Percentiles rank a stretch among this genome's conserved stretches.
These are phyloP conservation scores for Fraxinus latifolia DNA, from an alignment of 305 asterid species.

Conservation along the genomic window DNA sequence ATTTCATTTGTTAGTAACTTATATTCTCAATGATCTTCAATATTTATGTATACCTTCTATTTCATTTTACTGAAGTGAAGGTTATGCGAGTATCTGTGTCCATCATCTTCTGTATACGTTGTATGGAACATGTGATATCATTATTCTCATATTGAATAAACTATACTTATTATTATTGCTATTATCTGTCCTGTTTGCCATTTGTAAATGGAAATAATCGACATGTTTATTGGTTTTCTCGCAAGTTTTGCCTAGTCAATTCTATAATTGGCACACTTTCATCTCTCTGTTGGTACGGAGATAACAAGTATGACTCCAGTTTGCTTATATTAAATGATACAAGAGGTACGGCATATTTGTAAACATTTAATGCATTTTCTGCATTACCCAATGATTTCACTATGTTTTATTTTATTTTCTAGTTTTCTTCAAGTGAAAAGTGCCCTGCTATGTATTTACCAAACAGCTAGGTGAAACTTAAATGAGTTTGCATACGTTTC, in stretches of 20 bases:
- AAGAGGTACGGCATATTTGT: neutral
- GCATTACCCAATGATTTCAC: neutral
- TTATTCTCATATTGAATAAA: no score
- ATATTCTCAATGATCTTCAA: neutral
- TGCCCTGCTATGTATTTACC: neutral
- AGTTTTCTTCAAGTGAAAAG: neutral
- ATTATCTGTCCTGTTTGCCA: neutral
- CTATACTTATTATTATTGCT: neutral
- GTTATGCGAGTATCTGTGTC: neutral
- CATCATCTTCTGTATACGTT: neutral
- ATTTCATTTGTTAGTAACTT: neutral
- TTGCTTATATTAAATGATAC: neutral
- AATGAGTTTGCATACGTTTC: neutral
- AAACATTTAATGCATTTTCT: neutral
- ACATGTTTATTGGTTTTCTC: neutral
- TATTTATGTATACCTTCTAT: neutral
- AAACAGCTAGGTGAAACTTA: constrained; percentile 3
- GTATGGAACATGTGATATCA: neutral
- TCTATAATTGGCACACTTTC: neutral
- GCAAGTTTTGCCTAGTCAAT: neutral
- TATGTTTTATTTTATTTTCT: neutral
- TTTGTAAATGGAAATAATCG: neutral
- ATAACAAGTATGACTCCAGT: neutral
- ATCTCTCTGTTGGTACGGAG: neutral
- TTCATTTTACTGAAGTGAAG: neutral